Percentiles rank a stretch among this genome's conserved stretches.
Conservation (phyloP, 176 grass and related monocot species). For the Otatea glauca region DNA sequence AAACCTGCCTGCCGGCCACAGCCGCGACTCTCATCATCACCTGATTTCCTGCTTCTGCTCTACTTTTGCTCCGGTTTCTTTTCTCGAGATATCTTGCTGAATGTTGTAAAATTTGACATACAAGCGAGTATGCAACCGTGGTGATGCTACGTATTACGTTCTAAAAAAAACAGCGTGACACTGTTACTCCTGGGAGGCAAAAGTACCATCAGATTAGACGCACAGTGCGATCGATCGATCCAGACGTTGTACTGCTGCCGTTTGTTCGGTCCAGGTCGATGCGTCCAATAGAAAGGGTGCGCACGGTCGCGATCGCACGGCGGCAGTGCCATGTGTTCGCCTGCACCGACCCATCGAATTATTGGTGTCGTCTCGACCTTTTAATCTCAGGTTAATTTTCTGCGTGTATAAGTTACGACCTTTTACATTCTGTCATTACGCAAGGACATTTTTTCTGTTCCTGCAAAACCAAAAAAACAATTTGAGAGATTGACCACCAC, state of each 20-base stretch:
- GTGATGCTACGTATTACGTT: not conserved
- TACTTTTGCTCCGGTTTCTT: not conserved
- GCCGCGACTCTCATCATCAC: not conserved
- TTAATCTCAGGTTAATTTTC: not conserved
- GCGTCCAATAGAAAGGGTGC: not conserved
- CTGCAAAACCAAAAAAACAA: not conserved
- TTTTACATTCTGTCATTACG: not conserved
- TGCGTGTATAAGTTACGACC: not conserved
- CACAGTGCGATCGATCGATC: conserved; percentile 26
- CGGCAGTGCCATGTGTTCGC: not conserved
- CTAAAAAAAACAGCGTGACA: no score
- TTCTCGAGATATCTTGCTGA: not conserved
- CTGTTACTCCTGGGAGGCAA: not conserved
- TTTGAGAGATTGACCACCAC: not conserved
- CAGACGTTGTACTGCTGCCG: not conserved
- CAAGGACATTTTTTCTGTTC: not conserved
- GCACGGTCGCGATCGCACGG: not conserved
- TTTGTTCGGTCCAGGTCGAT: conserved; percentile 4
- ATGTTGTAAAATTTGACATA: no score
- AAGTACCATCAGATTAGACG: not conserved
- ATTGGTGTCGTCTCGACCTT: not conserved
- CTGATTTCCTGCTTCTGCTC: not conserved
- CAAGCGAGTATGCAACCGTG: no score
- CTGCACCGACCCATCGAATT: not conserved
- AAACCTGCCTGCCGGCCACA: not conserved